Conservation (phyloP, 805 yeast species). For the Yamadazyma ubonensis region DNA sequence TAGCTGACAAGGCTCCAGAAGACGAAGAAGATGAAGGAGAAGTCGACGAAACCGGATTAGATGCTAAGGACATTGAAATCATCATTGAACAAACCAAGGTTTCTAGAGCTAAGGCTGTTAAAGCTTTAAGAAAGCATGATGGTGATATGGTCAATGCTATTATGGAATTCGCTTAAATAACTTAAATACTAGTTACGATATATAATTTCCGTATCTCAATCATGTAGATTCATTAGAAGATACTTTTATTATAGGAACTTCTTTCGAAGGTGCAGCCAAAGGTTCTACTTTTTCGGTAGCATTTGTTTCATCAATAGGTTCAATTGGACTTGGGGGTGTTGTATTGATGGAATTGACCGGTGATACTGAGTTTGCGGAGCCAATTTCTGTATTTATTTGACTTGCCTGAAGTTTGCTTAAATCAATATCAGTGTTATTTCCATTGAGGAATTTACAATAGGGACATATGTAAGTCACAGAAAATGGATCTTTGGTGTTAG, state of each 20-base stretch:
- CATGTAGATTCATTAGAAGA: not conserved
- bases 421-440: conserved; percentile 14
- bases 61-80: conserved; percentile 76
- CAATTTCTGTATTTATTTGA: too few species aligned
- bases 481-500: conserved; percentile 51
- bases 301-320: too few species aligned
- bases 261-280: not conserved
- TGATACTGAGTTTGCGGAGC: too few species aligned
- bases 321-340: not conserved
- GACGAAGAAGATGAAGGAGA: conserved; percentile 67
- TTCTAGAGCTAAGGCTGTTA: conserved; percentile 85
- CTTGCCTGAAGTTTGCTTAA: not conserved
- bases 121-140: conserved; percentile 83
- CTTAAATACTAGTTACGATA: conserved; percentile 7
- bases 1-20: conserved; percentile 32
- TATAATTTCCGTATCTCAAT: too few species aligned
- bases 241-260: not conserved
- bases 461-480: conserved; percentile 63
- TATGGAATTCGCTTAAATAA: conserved; percentile 62
- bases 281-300: not conserved
- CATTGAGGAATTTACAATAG: conserved; percentile 52
- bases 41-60: conserved; percentile 84
- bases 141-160: conserved; percentile 96
- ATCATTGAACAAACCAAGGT: conserved; percentile 90
- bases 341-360: not conserved